Evolutionary conservation across 176 grass and related monocot genomes (phyloP), one percentile per base, ranked within the genome.

Genomic region (Pharus latifolius): DNA sequence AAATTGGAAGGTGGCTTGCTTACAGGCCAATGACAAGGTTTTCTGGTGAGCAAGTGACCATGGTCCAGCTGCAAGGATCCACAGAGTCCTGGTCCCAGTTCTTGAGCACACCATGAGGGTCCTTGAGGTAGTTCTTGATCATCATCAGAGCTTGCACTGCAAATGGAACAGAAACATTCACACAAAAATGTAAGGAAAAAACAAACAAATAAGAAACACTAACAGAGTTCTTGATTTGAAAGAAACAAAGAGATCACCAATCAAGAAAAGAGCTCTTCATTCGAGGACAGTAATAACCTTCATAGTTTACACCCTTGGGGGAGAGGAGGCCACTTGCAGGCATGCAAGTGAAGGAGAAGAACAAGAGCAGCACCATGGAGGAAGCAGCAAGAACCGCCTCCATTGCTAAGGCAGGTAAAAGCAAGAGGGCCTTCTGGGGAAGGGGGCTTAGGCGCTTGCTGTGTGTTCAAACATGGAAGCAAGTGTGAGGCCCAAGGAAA

Each of bases 71-170:
- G 73, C 91, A 96, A 78, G 91, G 91, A 91, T 96, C 91, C 3
- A 96, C 91, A 22, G 91, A 81, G 68, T 96, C 84, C 75, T 88
- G 79, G 68, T 96, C 91, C 91, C 91, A 96, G 75, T 96, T 96
- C 60, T 91, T 79, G 38, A 96, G 72, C 55, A 70, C 81, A 26
- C 87, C 85, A 54, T 91, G 87, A 16, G 91, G 91, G 38, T 96
- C 91, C 49, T 85, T 96, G 25, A 96, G 75, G 43, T 53, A 88
- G 28, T 69, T 80, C 52, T 96, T 96, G 66, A 96, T 85, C 60
- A 65, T 73, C 87, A 96, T 96, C 53, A 96, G 71, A 67, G 91
- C 91, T 91, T 85, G 87, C 63, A 96, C 91, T 96, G 74, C 40
- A 79, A 69, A 72, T 10, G 25, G 15, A 51, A 16, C 45, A 73